Base-by-base conservation (phyloP, 148 eudicot species). In the Gaultheria prostrata region DNA sequence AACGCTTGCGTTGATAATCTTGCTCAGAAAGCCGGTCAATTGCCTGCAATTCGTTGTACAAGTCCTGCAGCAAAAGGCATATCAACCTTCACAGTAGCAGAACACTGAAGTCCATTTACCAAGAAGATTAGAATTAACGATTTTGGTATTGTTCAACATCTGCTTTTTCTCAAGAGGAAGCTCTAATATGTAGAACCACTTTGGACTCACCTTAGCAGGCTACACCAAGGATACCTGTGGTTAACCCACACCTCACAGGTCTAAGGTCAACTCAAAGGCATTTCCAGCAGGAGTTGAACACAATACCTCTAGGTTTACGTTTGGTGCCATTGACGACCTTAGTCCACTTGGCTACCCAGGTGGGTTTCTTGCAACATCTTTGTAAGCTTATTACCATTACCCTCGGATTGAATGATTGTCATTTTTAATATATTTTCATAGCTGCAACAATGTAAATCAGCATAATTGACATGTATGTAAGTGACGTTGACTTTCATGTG, bases 1-100 rank as follows among this genome's bases (percentile, higher is more conserved):
- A 87, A 73, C 85, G 84, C 83, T 86, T 91, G 10, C 56, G 86
- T 24, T 83, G 89, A 74, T 88, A 83, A 56, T 91, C 93, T 86
- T 90, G 89, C 78, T 91, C 91, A 39, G 88, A 76, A 48, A 77
- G 32, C 82, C 74, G 87, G 80, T 91, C 93, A 86, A 91, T 83
- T 76, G 84, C 81, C 79, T 89, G 85, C 85, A 89, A 76, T 84
- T 86, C 93, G 10, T 88, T 91, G 78, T 93, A 93, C 82, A 93
- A 79, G 21, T 93, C 95, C 95, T 93, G 89, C 54, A 74, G 67
- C 1, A 53, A 83, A 83, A 8, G 46, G 50, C 28, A 6, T 2
- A 50, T 53, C 72, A 80, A 51, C 70, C 54, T 79, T 71, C n/a
- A 53, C 20, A 75, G 71, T 45, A 8, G 39, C 10, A 9, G 71